phyloP scores from a whole-genome alignment of 331 rosid genomes.

The Rhamnella rubrinervis region DNA sequence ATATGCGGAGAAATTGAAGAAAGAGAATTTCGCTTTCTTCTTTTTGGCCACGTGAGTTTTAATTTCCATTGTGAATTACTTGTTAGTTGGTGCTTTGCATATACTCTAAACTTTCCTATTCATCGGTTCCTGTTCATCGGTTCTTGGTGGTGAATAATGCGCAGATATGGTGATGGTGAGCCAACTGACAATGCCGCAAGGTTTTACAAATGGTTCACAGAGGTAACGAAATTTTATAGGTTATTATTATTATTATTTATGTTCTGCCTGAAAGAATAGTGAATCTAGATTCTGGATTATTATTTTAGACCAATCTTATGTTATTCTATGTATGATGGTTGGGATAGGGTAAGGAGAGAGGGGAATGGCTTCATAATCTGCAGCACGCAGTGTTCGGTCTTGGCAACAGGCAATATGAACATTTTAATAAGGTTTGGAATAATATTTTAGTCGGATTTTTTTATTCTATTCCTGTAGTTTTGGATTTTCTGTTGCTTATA shows the following conservation, averaged over 20 bases:
- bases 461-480: conserved; percentile 7
- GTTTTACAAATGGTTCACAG: conserved; percentile 91
- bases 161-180: conserved; percentile 99
- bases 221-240: conserved; percentile 41
- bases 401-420: conserved; percentile 97
- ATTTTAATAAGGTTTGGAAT: conserved; percentile 84
- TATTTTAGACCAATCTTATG: not conserved
- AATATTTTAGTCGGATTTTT: conserved; percentile 17
- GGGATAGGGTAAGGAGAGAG: conserved; percentile 73
- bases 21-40: conserved; percentile 67
- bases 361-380: conserved; percentile 74
- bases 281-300: not conserved
- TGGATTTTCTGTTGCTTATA: conserved; percentile 2
- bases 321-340: not conserved
- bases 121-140: not conserved
- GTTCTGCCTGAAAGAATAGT: not conserved
- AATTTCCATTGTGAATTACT: not conserved
- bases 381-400: conserved; percentile 90
- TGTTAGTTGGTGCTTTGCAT: not conserved
- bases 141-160: not conserved
- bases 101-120: not conserved
- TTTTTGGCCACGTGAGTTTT: conserved; percentile 92
- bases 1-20: conserved; percentile 69
- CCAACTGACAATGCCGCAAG: conserved; percentile 97
- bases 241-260: not conserved